Base-by-base conservation (phyloP, 192 early-diverging fungal genomes). In the Entophlyctis luteolus region DNA sequence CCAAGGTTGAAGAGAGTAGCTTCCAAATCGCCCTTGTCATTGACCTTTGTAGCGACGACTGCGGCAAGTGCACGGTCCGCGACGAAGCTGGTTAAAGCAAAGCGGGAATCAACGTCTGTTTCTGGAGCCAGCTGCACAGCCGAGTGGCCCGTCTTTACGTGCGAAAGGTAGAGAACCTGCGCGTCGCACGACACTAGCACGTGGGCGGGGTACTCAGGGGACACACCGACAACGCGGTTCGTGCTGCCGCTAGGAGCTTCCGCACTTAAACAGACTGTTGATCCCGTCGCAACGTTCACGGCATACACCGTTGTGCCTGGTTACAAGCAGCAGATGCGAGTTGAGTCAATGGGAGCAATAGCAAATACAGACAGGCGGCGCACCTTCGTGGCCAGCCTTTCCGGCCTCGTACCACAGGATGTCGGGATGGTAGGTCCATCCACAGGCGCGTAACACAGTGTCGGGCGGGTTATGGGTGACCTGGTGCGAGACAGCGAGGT, bases 351-450 rank as follows among this genome's bases (percentile, higher is more conserved):
- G 25, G 47, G 8, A 63, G 42, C 50, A 12, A 12, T 42, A 42
- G 25, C 8, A 27, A n/a, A 29, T 23, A 32, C 8, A 32, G 34
- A 39, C 20, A n/a, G 50, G 33, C 6, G 3, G 20, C 37, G 46
- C 59, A 65, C 75, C 67, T 46, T 75, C 72, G 14, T 75, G 67
- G 58, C 73, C 75, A 37, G 65, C 62, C 67, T 76, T 75, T 38
- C 71, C 75, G 29, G 60, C 66, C 52, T 20, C 20, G 23, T 49
- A 66, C 39, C 65, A 76, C 29, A 76, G 48, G 36, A 76, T 57
- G 25, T 70, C 66, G 18, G 68, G 53, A 52, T 65, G 50, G 20
- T 55, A 55, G 14, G 71, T 76, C 75, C 75, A 76, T 18, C n/a
- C n/a, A 35, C 29, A 76, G n/a, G 25, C 22, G 49, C 65, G 14